Percentiles rank a stretch among this genome's conserved stretches.
phyloP scores from a whole-genome alignment of 768 basidiomycete species.

The Kwoniella heveanensis region DNA sequence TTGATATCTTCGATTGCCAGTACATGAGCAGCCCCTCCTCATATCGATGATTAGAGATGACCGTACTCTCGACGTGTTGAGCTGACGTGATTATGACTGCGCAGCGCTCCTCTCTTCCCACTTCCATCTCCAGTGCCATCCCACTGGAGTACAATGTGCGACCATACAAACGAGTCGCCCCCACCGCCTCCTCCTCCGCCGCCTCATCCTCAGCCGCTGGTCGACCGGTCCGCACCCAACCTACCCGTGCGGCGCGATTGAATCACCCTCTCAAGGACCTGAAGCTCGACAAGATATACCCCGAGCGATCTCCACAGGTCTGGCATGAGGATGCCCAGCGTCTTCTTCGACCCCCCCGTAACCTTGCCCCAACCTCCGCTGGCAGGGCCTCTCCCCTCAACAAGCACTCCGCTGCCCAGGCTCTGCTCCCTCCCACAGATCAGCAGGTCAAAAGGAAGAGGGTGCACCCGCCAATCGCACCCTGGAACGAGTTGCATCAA shows the following conservation, averaged over 20 bases:
- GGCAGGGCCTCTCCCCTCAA: neutral
- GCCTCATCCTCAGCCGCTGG: neutral
- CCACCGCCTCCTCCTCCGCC: neutral
- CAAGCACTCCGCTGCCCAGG: slow-evolving; percentile 13
- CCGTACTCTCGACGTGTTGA: too few species aligned
- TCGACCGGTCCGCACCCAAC: neutral
- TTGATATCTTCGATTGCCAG: neutral
- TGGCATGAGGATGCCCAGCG: slow-evolving; percentile 20
- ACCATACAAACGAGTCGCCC: slow-evolving; percentile 5
- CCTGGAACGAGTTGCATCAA: slow-evolving; percentile 5
- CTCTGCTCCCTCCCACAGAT: neutral
- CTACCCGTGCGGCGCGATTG: neutral
- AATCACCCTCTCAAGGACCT: slow-evolving; percentile 15
- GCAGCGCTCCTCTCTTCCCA: neutral
- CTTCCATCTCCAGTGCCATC: neutral
- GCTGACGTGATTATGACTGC: neutral
- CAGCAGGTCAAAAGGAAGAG: neutral
- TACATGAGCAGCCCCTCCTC: neutral
- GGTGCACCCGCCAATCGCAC: slow-evolving; percentile 10
- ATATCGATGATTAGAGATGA: too few species aligned
- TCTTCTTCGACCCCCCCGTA: slow-evolving; percentile 6
- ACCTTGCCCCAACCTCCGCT: neutral
- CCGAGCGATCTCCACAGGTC: slow-evolving; percentile 9
- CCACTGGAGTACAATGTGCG: slow-evolving; percentile 16
- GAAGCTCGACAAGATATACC: slow-evolving; percentile 11